Percentiles rank a stretch among this genome's conserved stretches.
phyloP scores from a whole-genome alignment of 2,329 filamentous ascomycete genomes.

The Dactylonectria macrodidyma region DNA sequence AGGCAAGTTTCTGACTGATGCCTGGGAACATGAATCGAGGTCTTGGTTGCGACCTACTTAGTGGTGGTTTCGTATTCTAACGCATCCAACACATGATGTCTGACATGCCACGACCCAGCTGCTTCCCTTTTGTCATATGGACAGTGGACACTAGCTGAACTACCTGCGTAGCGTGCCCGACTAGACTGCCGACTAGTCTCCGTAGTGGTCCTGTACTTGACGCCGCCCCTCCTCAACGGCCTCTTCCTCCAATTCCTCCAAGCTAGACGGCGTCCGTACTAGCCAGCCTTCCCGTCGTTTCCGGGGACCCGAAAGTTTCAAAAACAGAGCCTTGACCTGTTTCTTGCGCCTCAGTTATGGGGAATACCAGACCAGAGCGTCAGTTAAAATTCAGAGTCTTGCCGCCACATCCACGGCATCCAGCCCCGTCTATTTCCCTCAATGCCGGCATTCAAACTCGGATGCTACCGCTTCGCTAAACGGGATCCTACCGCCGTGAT shows the following conservation, averaged over 20 bases:
- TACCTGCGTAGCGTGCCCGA: background rate
- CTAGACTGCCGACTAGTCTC: no score
- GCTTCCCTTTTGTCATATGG: constrained; percentile 15
- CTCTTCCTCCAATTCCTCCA: background rate
- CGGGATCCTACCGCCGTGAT: constrained; percentile 1
- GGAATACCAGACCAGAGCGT: constrained; percentile 20
- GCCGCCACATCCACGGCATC: constrained; percentile 28
- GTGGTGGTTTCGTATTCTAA: constrained; percentile 27
- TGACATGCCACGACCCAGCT: constrained; percentile 13
- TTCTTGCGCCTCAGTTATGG: constrained; percentile 24
- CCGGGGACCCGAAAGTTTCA: constrained; percentile 27
- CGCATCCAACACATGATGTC: constrained; percentile 22
- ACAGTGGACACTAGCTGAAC: background rate
- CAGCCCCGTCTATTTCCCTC: constrained; percentile 43
- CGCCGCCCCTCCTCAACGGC: background rate
- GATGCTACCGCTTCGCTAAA: constrained; percentile 10
- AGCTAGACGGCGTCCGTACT: constrained; percentile 18
- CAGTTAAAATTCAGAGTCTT: constrained; percentile 20
- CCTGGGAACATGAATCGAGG: background rate
- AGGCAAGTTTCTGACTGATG: background rate
- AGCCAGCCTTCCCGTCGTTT: constrained; percentile 16
- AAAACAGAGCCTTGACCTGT: constrained; percentile 7
- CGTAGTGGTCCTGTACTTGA: background rate
- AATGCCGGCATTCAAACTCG: constrained; percentile 24
- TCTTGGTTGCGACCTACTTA: constrained; percentile 14